phyloP scores from a whole-genome alignment of 2,329 filamentous ascomycete species.

The Sclerotiophoma versabilis region DNA sequence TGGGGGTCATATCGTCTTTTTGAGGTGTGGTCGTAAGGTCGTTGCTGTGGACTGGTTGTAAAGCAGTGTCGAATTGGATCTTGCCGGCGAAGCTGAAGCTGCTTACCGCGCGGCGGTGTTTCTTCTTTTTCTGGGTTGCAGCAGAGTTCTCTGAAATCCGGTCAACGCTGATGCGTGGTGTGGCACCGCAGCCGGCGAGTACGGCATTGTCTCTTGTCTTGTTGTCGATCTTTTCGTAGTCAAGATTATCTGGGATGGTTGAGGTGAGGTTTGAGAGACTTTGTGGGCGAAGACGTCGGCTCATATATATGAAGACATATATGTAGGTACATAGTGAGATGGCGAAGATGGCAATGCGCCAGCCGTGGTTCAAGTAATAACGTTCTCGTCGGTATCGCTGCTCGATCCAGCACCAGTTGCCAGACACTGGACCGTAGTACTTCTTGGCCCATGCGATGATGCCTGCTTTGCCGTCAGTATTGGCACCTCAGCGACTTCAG shows the following conservation, averaged over 20 bases:
- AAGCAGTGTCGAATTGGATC: neutral
- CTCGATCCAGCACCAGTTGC: slow-evolving; percentile 60
- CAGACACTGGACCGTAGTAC: slow-evolving; percentile 49
- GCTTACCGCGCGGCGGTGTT: slow-evolving; percentile 4
- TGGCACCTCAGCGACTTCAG: neutral
- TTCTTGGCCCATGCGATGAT: slow-evolving; percentile 10
- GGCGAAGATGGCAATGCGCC: slow-evolving; percentile 55
- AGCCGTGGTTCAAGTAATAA: slow-evolving; percentile 56
- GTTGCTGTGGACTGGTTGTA: neutral
- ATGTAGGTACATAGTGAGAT: slow-evolving; percentile 52
- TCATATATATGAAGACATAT: slow-evolving; percentile 52
- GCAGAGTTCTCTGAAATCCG: neutral
- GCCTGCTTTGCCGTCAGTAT: slow-evolving; percentile 1
- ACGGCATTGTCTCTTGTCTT: slow-evolving; percentile 7
- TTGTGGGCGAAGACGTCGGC: slow-evolving; percentile 19
- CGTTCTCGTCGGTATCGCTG: slow-evolving; percentile 49
- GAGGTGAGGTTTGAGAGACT: slow-evolving; percentile 7
- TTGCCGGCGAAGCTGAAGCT: slow-evolving; percentile 13
- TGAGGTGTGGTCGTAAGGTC: neutral
- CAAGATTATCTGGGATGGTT: slow-evolving; percentile 1
- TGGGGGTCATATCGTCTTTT: neutral
- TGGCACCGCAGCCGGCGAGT: slow-evolving; percentile 9
- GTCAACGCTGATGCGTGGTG: slow-evolving; percentile 10
- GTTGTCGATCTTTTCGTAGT: neutral
- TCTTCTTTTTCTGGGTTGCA: neutral